These are phyloP conservation scores for Suillus hirtellus DNA, from an alignment of 768 basidiomycete genomes.

Conservation along the genomic window DNA sequence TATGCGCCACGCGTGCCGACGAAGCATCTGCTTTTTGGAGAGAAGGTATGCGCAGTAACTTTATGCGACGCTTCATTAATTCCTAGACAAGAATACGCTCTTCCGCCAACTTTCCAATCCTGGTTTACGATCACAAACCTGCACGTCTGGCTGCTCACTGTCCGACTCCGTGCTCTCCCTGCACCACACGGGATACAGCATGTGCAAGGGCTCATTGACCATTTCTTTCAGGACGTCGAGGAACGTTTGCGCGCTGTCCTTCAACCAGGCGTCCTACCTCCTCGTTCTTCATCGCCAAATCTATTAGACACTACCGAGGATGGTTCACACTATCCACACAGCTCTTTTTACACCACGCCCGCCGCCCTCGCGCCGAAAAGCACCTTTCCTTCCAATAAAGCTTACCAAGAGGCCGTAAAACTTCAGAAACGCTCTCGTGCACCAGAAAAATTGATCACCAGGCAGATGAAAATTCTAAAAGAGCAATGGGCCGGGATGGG, in stretches of 20 bases:
- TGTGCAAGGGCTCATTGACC: constrained; percentile 84
- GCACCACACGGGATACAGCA: constrained; percentile 62
- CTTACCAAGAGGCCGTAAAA: constrained; percentile 24
- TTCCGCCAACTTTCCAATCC: constrained; percentile 94
- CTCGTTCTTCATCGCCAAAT: constrained; percentile 24
- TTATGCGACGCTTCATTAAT: not conserved
- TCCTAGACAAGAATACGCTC: constrained; percentile 59
- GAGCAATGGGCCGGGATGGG: constrained; percentile 89
- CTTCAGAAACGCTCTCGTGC: constrained; percentile 43
- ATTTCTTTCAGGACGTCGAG: constrained; percentile 94
- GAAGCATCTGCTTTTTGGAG: constrained; percentile 65
- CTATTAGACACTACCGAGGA: constrained; percentile 21
- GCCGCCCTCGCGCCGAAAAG: constrained; percentile 26
- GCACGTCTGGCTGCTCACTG: constrained; percentile 88
- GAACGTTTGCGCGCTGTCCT: constrained; percentile 83
- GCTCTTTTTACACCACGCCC: constrained; percentile 29
- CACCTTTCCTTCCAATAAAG: constrained; percentile 29
- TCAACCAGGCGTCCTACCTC: constrained; percentile 47
- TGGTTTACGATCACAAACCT: constrained; percentile 95
- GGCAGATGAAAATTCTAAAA: constrained; percentile 89
- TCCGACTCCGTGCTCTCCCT: constrained; percentile 84
- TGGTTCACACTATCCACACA: constrained; percentile 22
- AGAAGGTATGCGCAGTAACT: constrained; percentile 46
- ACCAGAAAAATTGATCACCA: constrained; percentile 76
- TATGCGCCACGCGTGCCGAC: constrained; percentile 59